phyloP scores from a whole-genome alignment of 352 stramenopile genomes.

The Thalassiosira mediterranea region DNA sequence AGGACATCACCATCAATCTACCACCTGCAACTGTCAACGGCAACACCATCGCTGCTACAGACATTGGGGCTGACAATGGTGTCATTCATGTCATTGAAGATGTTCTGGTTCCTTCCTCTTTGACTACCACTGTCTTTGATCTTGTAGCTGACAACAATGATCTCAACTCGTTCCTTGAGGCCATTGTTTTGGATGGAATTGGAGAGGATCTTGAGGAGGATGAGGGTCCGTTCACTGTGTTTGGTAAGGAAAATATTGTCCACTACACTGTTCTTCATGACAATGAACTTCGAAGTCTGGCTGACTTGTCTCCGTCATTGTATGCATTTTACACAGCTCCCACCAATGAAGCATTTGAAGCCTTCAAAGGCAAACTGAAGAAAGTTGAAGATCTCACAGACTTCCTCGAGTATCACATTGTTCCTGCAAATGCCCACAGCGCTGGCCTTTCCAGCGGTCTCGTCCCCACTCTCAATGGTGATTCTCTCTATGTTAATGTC shows the following conservation, averaged over 20 bases:
- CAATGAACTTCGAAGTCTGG: too few species aligned
- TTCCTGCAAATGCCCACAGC: slow-evolving; percentile 13
- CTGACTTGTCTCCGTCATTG: too few species aligned
- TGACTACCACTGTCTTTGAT: slow-evolving; percentile 21
- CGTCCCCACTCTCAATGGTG: slow-evolving; percentile 4
- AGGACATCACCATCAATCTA: slow-evolving; percentile 23
- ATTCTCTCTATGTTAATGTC: background rate
- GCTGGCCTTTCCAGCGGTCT: background rate
- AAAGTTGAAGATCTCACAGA: too few species aligned
- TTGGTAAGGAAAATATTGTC: too few species aligned
- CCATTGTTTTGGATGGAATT: slow-evolving; percentile 37
- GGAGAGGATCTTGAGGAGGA: slow-evolving; percentile 35
- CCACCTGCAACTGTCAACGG: slow-evolving; percentile 11
- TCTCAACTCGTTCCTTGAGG: slow-evolving; percentile 52
- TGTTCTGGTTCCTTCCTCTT: background rate
- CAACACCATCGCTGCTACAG: background rate
- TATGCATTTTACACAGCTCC: too few species aligned
- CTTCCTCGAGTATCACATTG: slow-evolving; percentile 50
- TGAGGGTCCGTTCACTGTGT: slow-evolving; percentile 60
- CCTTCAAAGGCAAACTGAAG: too few species aligned
- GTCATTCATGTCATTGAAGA: slow-evolving; percentile 3
- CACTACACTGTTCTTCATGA: too few species aligned
- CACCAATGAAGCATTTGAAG: slow-evolving; percentile 39
- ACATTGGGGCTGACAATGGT: slow-evolving; percentile 20
- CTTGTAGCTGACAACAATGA: slow-evolving; percentile 19